Evolutionary conservation across 1,139 yeast genomes (phyloP), one percentile per base, ranked within the genome.

Genomic region (Yamadazyma songkhlaensis): DNA sequence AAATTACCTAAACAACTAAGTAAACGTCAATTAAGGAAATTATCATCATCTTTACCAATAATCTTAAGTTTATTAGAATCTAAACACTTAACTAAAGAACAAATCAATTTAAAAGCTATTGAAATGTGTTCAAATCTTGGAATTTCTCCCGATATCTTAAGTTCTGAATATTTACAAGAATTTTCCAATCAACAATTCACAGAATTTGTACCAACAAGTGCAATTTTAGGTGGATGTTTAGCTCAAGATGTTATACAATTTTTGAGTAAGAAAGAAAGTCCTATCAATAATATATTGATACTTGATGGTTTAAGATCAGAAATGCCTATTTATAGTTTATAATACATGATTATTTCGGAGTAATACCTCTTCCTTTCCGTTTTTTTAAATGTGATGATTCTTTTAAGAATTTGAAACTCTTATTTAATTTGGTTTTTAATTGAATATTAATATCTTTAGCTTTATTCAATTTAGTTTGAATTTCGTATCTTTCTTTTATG

Each of bases 241-340:
- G 87, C 95, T 2, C 99, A 92, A 59, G 97, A 92, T 56, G 84
- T 89, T 8, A 84, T 92, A 32, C 95, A 92, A 59, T 80, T 74
- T 38, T 64, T 92, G 41, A 84, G 95, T 36, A 77, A 77, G 47
- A 80, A 82, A 49, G 90, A 86, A 48, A 73, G 81, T 37, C 96
- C 97, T 1, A 71, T 90, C 29, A 90, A 88, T 54, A 92, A 94
- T 57, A 72, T 86, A 36, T 71, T 86, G 48, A 62, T 92, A 1
- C 72, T 89, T 36, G 96, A 90, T 63, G 90, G 92, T 10, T 59
- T 72, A 21, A 69, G 71, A 26, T 71, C 81, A 28, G 83, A 81
- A 43, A 86, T 88, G 79, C 96, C 96, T 27, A 79, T 90, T 25
- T 89, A 77, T 55, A 60, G 62, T 36, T 54, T 81, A 45, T 74